Conservation (phyloP, 2,329 filamentous ascomycete species). For the Lasiodiplodia hormozganensis region DNA sequence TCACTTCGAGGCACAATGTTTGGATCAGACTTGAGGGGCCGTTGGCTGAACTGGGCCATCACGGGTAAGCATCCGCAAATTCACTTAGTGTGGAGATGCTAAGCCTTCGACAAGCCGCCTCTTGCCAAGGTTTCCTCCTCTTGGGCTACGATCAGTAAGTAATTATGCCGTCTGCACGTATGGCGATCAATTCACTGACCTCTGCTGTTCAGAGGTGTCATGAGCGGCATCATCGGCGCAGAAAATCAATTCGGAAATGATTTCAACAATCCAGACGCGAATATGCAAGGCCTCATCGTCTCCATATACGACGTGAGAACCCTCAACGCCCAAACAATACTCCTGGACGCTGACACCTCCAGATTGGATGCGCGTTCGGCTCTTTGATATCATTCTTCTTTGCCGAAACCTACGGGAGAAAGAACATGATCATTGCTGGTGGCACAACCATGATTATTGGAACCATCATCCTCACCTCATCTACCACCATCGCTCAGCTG, state of each 20-base stretch:
- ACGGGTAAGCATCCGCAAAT: slow-evolving; percentile 3
- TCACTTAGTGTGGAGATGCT: neutral
- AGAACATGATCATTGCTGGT: slow-evolving; percentile 37
- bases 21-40: neutral
- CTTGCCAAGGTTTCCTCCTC: slow-evolving; percentile 34
- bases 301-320: slow-evolving; percentile 46
- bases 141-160: slow-evolving; percentile 41
- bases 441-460: slow-evolving; percentile 47
- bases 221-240: slow-evolving; percentile 46
- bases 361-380: slow-evolving; percentile 38
- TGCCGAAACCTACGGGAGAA: slow-evolving; percentile 38
- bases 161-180: neutral
- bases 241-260: slow-evolving; percentile 50
- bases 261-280: slow-evolving; percentile 46
- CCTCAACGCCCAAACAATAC: slow-evolving; percentile 36
- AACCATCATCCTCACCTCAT: slow-evolving; percentile 46
- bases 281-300: slow-evolving; percentile 46
- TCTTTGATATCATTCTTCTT: slow-evolving; percentile 37
- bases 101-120: slow-evolving; percentile 31
- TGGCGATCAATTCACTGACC: neutral
- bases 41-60: slow-evolving; percentile 26
- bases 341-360: slow-evolving; percentile 36
- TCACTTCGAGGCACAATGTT: slow-evolving; percentile 8
- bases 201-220: slow-evolving; percentile 37
- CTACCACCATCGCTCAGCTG: slow-evolving; percentile 47